Percentiles rank a stretch among this genome's conserved stretches.
Evolutionary conservation across 2,329 filamentous ascomycete genomes (phyloP).

Genomic region (Calonectria pteridis): DNA sequence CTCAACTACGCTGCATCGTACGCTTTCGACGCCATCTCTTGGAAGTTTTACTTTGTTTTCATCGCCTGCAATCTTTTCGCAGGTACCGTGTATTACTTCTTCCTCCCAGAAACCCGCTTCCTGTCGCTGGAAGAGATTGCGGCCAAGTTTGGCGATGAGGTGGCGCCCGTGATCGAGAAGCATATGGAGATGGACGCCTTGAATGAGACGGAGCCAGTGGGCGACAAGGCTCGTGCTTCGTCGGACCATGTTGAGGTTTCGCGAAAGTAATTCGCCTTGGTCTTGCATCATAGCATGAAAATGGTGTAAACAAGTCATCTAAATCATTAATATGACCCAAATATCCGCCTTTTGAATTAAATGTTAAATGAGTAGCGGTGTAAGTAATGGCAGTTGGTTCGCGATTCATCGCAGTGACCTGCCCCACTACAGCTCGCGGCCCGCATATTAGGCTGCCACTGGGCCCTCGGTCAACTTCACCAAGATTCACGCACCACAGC

Average conservation of each 20-base stretch:
- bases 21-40: constrained; percentile 46
- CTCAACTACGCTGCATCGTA: constrained; percentile 44
- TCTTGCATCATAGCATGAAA: not conserved
- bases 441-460: not conserved
- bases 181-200: not conserved
- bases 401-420: not conserved
- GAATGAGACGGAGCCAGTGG: not conserved
- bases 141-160: constrained; percentile 48
- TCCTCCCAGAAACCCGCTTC: constrained; percentile 50
- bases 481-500: not conserved
- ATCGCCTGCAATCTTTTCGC: constrained; percentile 48
- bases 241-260: not conserved
- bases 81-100: constrained; percentile 47
- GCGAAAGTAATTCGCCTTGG: not conserved
- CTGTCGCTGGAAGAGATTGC: constrained; percentile 50
- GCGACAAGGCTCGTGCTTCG: not conserved
- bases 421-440: not conserved
- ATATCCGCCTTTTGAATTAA: not conserved
- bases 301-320: not conserved
- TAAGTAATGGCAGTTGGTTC: not conserved
- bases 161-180: constrained; percentile 13
- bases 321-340: not conserved
- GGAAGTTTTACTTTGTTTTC: constrained; percentile 51
- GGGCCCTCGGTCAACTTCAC: not conserved
- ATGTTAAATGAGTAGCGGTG: not conserved